phyloP scores from a whole-genome alignment of 2,329 filamentous ascomycete species.

The Alternaria ventricosa region DNA sequence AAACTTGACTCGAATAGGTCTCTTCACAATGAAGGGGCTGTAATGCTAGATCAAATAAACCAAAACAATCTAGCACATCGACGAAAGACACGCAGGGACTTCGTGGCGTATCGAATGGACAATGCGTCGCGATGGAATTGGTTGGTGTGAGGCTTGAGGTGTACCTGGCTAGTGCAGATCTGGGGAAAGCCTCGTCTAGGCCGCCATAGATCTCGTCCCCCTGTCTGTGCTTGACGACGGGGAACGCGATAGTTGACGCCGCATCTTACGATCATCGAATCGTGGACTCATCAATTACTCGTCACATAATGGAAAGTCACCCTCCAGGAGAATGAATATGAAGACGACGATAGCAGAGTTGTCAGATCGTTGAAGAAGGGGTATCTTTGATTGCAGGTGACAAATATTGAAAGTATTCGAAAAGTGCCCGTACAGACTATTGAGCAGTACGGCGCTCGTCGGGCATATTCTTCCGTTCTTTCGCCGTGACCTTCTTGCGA shows the following conservation, averaged over 20 bases:
- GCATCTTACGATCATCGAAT: background rate
- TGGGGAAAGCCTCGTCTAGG: background rate
- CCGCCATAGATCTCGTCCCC: background rate
- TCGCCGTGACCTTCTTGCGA: conserved; percentile 85
- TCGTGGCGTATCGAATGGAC: conserved; percentile 2
- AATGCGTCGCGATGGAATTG: background rate
- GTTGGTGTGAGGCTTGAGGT: background rate
- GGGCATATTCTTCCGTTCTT: conserved; percentile 74
- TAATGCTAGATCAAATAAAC: background rate
- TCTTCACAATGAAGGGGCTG: background rate
- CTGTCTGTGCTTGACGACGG: background rate
- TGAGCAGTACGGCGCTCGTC: conserved; percentile 42
- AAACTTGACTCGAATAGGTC: background rate
- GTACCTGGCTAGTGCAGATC: conserved; percentile 1
- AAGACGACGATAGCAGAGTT: background rate
- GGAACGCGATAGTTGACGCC: background rate
- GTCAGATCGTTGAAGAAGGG: conserved; percentile 1
- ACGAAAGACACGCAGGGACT: background rate
- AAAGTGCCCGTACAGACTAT: background rate
- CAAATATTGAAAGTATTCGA: background rate
- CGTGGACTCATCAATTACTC: background rate
- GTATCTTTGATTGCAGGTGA: conserved; percentile 7
- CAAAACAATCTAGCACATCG: background rate
- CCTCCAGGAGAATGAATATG: background rate
- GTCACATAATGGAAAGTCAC: background rate